Evolutionary conservation across 495 filamentous ascomycete species (phyloP), one percentile per base, ranked within the genome.

Genomic region (Aspergillus incahuasiensis): DNA sequence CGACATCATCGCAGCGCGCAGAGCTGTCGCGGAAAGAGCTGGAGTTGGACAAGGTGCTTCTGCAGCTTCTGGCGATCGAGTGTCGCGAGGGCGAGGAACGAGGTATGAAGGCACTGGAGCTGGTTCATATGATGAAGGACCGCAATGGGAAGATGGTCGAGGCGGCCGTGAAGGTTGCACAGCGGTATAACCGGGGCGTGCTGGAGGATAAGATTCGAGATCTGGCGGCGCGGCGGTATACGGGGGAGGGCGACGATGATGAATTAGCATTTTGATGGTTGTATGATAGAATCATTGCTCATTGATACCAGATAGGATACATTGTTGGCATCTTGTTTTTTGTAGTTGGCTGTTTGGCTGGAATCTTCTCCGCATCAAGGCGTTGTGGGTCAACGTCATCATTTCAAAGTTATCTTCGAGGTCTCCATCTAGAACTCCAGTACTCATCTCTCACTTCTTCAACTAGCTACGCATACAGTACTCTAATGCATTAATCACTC

Each of bases 41-140:
- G 28, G 88, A 90, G 42, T 80, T 95, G 51, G 90, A 98, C 71
- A 95, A 94, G 71, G 82, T 84, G 19, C 75, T 98, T 38, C 76
- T 98, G 55, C 92, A 96, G 76, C 79, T 98, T 67, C 76, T 98
- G 68, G 91, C 89, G 28, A 76, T 85, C 21, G 94, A 96, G 76
- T 97, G 94, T 67, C 82, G 89, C 58, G 90, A 90, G 60, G 90
- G 90, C 34, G 95, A 97, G 66, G 91, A 96, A 41, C 77, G 86
- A 15, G 94, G 92, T 2, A 96, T 95, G 89, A 91, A 92, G 62
- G 94, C 94, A 7, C 74, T 98, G 25, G 95, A 98, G 71, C 70
- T 90, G 39, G 91, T 92, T 3, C 73, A 75, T 53, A 73, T 96
- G 66, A 84, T 97, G 84, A 77, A 78, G 38, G 90, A 96, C 68